Conservation (phyloP, 108 stramenopile genomes). For the Craspedostauros australis region DNA sequence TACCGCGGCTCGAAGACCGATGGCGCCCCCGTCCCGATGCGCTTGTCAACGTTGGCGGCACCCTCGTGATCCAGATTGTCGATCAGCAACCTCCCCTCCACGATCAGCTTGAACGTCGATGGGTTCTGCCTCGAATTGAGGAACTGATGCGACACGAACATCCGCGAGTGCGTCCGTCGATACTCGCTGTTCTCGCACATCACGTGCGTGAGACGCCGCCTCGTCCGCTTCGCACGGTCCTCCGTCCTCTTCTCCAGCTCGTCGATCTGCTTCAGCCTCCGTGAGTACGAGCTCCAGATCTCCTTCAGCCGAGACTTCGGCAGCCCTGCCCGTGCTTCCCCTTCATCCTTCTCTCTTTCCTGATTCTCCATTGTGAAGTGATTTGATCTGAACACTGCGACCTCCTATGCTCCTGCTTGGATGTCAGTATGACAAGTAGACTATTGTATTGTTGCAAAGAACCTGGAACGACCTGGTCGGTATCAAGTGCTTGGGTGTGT, state of each 20-base stretch:
- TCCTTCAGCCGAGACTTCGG: slow-evolving; percentile 25
- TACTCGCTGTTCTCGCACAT: slow-evolving; percentile 40
- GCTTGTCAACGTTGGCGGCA: slow-evolving; percentile 42
- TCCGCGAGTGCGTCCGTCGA: slow-evolving; percentile 54
- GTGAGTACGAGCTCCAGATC: slow-evolving; percentile 18
- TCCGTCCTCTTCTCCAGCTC: slow-evolving; percentile 54
- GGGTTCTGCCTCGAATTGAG: slow-evolving; percentile 1
- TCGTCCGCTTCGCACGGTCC: slow-evolving; percentile 41
- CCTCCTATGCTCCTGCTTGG: too few species aligned
- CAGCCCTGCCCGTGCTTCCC: too few species aligned
- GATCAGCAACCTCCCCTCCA: slow-evolving; percentile 74
- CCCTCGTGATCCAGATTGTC: slow-evolving; percentile 63
- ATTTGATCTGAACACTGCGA: too few species aligned
- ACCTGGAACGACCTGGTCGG: too few species aligned
- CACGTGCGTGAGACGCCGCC: slow-evolving; percentile 51
- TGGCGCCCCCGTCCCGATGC: neutral
- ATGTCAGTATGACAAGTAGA: too few species aligned
- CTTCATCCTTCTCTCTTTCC: too few species aligned
- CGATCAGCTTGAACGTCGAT: slow-evolving; percentile 39
- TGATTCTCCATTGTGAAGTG: too few species aligned
- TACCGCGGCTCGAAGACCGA: slow-evolving; percentile 16
- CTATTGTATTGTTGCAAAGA: too few species aligned
- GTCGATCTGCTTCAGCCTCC: slow-evolving; percentile 36
- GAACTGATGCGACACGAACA: slow-evolving; percentile 61
- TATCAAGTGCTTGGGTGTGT: too few species aligned